Percentiles rank a stretch among this genome's conserved stretches.
Evolutionary conservation across 306 rosid species (phyloP).

Genomic region (Lagenaria siceraria): DNA sequence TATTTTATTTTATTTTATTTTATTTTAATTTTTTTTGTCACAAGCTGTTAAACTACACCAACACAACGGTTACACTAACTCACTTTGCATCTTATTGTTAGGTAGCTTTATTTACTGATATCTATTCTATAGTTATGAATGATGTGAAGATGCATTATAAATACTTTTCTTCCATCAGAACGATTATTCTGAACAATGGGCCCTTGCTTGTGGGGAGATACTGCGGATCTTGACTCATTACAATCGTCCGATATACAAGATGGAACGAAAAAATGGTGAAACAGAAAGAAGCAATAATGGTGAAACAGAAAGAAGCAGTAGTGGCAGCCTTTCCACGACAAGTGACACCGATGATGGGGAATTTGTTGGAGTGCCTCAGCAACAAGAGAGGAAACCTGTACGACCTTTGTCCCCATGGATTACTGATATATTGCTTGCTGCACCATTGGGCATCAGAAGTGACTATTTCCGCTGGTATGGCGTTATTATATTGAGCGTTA

Average conservation of each 20-base stretch:
- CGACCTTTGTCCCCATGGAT: constrained; percentile 97
- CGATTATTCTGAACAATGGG: constrained; percentile 97
- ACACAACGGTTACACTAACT: background rate
- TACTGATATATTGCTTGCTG: constrained; percentile 78
- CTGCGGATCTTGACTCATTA: constrained; percentile 91
- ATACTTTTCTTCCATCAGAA: constrained; percentile 32
- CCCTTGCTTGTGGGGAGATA: constrained; percentile 92
- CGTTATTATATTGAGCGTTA: background rate
- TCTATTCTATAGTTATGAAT: background rate
- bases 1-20: too few species aligned
- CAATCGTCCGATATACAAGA: constrained; percentile 85
- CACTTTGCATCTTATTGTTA: background rate
- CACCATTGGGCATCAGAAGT: constrained; percentile 86
- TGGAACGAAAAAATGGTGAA: constrained; percentile 43
- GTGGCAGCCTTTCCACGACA: constrained; percentile 77
- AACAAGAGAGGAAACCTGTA: constrained; percentile 74
- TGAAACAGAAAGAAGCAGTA: constrained; percentile 72
- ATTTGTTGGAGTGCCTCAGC: constrained; percentile 33
- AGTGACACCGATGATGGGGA: constrained; percentile 45
- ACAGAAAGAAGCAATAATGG: constrained; percentile 81
- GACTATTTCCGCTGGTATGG: constrained; percentile 97
- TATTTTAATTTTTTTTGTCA: too few species aligned
- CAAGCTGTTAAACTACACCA: background rate
- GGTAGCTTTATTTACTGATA: background rate
- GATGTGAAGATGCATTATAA: constrained; percentile 8